A percentile compares a stretch with the other conserved stretches of the same genome.
Conservation (phyloP, 2,329 filamentous ascomycete genomes). For the Lachnellula cervina region DNA sequence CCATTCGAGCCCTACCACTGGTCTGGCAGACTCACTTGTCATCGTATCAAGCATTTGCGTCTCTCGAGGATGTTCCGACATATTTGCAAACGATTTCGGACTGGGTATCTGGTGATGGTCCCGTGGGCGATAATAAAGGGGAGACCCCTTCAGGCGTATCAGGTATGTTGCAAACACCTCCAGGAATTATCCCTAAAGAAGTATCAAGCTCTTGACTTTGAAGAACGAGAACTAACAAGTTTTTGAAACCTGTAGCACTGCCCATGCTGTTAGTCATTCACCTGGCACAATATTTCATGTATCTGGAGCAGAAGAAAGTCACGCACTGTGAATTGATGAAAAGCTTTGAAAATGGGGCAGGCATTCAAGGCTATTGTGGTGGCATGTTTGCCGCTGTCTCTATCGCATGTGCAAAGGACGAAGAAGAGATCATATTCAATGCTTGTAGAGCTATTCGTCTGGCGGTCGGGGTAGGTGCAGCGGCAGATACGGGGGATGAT, state of each 20-base stretch:
- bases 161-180: too few relatives aligned
- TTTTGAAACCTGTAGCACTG: background rate
- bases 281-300: background rate
- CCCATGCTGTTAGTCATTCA: conserved; percentile 1
- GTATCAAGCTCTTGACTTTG: too few relatives aligned
- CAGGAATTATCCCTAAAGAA: too few relatives aligned
- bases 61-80: too few relatives aligned
- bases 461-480: conserved; percentile 7
- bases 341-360: background rate
- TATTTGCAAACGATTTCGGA: too few relatives aligned
- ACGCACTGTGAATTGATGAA: background rate
- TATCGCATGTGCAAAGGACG: conserved; percentile 7
- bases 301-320: background rate
- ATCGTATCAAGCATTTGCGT: too few relatives aligned
- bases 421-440: conserved; percentile 6
- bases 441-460: conserved; percentile 1
- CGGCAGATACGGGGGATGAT: conserved; percentile 11
- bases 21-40: too few relatives aligned
- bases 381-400: conserved; percentile 8
- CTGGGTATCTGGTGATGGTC: too few relatives aligned
- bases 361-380: conserved; percentile 15
- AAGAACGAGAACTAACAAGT: too few relatives aligned
- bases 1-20: too few relatives aligned
- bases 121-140: too few relatives aligned
- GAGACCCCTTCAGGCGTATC: too few relatives aligned